Conservation (phyloP, 345 rosid species). For the Linum usitatissimum region DNA sequence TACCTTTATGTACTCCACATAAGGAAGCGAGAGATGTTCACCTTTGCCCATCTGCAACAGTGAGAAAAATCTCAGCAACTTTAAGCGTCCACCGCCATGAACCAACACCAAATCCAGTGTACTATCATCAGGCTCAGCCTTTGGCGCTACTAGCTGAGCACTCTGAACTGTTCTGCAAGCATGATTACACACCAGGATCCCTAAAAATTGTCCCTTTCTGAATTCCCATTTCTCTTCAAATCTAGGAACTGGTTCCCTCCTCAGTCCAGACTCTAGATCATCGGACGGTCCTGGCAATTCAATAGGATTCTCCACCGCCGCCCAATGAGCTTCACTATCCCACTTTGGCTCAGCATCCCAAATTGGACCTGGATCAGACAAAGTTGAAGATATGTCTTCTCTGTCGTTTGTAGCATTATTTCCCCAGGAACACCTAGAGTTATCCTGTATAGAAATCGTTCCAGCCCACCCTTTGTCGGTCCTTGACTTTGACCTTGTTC, state of each 20-base stretch:
- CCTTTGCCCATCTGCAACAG: constrained; percentile 85
- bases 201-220: constrained; percentile 76
- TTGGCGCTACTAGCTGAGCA: constrained; percentile 93
- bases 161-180: constrained; percentile 95
- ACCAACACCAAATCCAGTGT: constrained; percentile 83
- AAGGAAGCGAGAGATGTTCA: constrained; percentile 82
- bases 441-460: constrained; percentile 55
- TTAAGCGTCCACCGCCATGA: constrained; percentile 82
- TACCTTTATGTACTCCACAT: constrained; percentile 95
- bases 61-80: constrained; percentile 72
- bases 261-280: constrained; percentile 51
- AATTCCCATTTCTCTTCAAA: constrained; percentile 66
- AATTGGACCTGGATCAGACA: constrained; percentile 97
- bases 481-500: constrained; percentile 92
- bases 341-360: constrained; percentile 98
- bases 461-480: constrained; percentile 88
- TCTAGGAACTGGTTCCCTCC: constrained; percentile 43
- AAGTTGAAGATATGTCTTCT: constrained; percentile 90
- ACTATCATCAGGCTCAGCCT: constrained; percentile 77
- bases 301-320: constrained; percentile 71
- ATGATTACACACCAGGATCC: constrained; percentile 89
- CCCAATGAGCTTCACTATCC: constrained; percentile 81
- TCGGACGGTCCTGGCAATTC: constrained; percentile 81
- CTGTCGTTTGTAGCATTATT: constrained; percentile 63
- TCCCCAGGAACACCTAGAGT: constrained; percentile 73